Evolutionary conservation across 2,329 filamentous ascomycete species (phyloP), one percentile per base, ranked within the genome.

Genomic region (Purpureocillium takamizusanense): DNA sequence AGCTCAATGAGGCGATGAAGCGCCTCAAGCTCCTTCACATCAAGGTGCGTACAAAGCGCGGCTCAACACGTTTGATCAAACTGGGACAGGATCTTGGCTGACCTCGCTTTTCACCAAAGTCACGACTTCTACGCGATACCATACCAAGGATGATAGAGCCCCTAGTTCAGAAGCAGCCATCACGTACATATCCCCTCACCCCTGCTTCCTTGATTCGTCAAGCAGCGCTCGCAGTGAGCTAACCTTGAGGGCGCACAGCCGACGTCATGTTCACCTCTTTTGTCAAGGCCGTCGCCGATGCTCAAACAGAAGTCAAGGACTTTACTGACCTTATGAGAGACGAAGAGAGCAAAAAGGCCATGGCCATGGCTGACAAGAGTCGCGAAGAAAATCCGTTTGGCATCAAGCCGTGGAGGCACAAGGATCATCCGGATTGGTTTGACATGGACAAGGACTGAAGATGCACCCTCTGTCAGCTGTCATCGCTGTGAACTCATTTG

Each of bases 371-470:
- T 2, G 63, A 56, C 31, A 66, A 70, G 48, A 79, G 76, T 47
- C 67, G 67, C 14, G 60, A 68, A 38, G 66, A 70, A 30, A 71
- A 78, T 32, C 70, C 74, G 0, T 63, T 67, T 36, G 72, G 69
- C 4, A 78, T 81, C 45, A 72, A 67, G 47, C 67, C 70, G 2
- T 81, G 78, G 78, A 67, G 64, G 35, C 66, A 74, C 15, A 68
- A 63, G 39, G 73, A 81, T 28, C 66, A 81, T 40, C 74, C 78
- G 3, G 65, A 76, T 44, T 82, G 77, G 76, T 67, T 72, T 42
- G 57, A 47, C 33, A 45, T 57, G 46, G 57, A 61, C 14, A 48
- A 47, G 35, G 51, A 56, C 39, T 46, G 32, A 42, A 14, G 27
- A 37, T 12, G 21, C 10, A 10, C 21, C 21, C 5, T 25, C 10